phyloP scores from a whole-genome alignment of 2,329 filamentous ascomycete genomes.

The Aspergillus carbonarius region DNA sequence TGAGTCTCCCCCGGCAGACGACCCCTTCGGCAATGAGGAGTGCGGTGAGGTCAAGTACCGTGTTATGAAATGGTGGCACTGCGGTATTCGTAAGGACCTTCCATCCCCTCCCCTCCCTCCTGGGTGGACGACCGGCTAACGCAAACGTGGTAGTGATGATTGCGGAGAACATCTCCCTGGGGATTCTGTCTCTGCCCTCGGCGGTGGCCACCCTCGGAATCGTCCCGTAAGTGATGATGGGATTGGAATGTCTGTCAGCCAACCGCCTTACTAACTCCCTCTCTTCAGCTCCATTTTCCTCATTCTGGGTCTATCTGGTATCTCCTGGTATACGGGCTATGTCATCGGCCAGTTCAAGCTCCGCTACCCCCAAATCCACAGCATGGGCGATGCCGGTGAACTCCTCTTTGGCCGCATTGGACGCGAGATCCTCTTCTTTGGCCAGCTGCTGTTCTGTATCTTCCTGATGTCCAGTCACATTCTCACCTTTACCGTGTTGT shows the following conservation, averaged over 20 bases:
- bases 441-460: conserved; percentile 62
- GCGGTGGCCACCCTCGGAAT: conserved; percentile 55
- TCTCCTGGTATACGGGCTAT: conserved; percentile 61
- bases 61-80: conserved; percentile 50
- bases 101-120: neutral
- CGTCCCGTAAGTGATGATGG: conserved; percentile 45
- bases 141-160: conserved; percentile 50
- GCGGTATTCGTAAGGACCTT: conserved; percentile 34
- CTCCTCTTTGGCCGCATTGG: conserved; percentile 62
- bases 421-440: conserved; percentile 61
- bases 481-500: conserved; percentile 66
- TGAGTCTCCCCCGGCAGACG: conserved; percentile 16
- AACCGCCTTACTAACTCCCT: neutral
- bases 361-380: conserved; percentile 58
- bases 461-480: conserved; percentile 70
- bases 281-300: conserved; percentile 50
- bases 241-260: neutral
- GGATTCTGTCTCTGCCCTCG: conserved; percentile 57
- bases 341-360: conserved; percentile 60
- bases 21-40: conserved; percentile 42
- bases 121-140: conserved; percentile 5
- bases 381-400: conserved; percentile 66
- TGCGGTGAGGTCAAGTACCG: conserved; percentile 49
- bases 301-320: conserved; percentile 53
- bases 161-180: conserved; percentile 59